Base-by-base conservation (phyloP, 1,284 basidiomycete genomes). In the Tilletia setariae region DNA sequence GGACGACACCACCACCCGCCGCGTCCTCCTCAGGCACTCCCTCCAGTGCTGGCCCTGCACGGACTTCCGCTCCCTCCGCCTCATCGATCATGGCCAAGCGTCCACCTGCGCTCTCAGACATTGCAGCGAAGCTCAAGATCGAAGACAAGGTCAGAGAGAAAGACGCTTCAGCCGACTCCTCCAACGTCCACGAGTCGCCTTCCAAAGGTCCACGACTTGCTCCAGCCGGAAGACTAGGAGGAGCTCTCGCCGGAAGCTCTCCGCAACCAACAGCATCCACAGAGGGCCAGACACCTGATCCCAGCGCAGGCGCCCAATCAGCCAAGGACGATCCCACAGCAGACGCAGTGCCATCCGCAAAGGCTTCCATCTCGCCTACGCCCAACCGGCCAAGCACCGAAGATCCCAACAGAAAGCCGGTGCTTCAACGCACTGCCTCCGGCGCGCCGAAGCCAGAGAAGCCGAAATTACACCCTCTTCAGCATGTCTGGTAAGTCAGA, bases 401-500 rank as follows among this genome's bases (percentile, higher is more conserved):
- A 15, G 59, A 67, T 32, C 28, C 25, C 28, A 63, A 59, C 59
- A 30, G 15, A 25, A 61, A 40, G 30, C 35, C 35, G 6, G 9
- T 35, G 13, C 30, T 30, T 2, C 56, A 61, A 30, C 23, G 56
- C 23, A 61, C 56, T 2, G 56, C 56, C 23, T 61, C 56, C 9
- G 56, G 56, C 56, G 56, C 56, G n/a, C 56, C 56, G 1, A 61
- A 61, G 32, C 56, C 56, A 4, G 56, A 61, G 56, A 61, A 61
- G 28, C 56, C 56, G 4, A 64, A 59, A 43, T 42, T 43, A 6
- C 91, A 93, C 79, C 92, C 92, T 2, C 84, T 95, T 35, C 89
- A 91, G 78, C 90, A 90, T 82, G 81, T 87, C 67, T 95, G 93
- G 92, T 91, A 69, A 75, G 88, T 85, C 16, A 9, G n/a, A 40